Percentiles rank a stretch among this genome's conserved stretches.
Conservation (phyloP, 1,139 yeast genomes). For the Kurtzmaniella quercitrusa region DNA sequence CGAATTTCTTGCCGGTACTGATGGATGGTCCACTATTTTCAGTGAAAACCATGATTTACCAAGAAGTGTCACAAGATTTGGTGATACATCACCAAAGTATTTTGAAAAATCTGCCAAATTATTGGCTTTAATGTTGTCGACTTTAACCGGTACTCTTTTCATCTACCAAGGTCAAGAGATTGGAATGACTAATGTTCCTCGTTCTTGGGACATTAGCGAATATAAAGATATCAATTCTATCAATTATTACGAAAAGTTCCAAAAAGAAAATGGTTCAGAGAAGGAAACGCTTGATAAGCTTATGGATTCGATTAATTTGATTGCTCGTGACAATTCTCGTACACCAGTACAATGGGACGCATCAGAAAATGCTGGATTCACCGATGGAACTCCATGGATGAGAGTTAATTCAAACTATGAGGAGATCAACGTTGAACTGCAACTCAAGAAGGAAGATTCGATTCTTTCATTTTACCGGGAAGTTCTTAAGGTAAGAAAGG, state of each 20-base stretch:
- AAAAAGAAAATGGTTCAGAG: conserved; percentile 12
- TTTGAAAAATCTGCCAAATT: conserved; percentile 18
- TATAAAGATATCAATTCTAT: conserved; percentile 20
- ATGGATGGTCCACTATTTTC: conserved; percentile 23
- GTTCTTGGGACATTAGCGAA: conserved; percentile 17
- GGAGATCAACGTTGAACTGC: conserved; percentile 18
- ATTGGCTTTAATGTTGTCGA: conserved; percentile 17
- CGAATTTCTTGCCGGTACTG: conserved; percentile 18
- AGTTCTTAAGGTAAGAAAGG: conserved; percentile 15
- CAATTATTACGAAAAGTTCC: conserved; percentile 16
- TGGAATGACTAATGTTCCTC: conserved; percentile 21
- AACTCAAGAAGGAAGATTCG: conserved; percentile 18
- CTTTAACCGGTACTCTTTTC: conserved; percentile 20
- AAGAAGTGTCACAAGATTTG: conserved; percentile 20
- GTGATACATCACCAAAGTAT: conserved; percentile 15
- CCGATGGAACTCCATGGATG: conserved; percentile 23
- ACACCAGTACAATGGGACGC: conserved; percentile 23
- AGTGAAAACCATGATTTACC: conserved; percentile 24
- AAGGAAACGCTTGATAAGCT: conserved; percentile 10
- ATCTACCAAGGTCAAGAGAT: conserved; percentile 24
- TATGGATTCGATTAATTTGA: conserved; percentile 16
- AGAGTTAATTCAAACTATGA: conserved; percentile 18
- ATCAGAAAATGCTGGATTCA: conserved; percentile 17
- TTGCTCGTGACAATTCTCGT: conserved; percentile 22
- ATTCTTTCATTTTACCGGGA: conserved; percentile 18